These are phyloP conservation scores for Magnusiomyces starmeri DNA, from an alignment of 1,139 yeast genomes.

Conservation along the genomic window DNA sequence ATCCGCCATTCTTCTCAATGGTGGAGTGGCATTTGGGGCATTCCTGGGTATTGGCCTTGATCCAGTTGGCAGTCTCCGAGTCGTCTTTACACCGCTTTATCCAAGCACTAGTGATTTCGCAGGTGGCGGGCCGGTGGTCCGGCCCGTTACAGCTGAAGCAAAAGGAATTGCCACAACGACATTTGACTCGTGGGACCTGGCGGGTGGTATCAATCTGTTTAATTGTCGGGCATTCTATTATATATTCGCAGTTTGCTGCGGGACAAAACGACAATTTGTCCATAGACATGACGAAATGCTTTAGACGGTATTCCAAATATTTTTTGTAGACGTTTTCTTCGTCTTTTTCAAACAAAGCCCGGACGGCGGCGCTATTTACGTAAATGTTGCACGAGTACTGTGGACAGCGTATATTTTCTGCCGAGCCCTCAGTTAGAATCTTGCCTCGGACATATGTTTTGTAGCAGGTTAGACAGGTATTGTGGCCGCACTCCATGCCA, in stretches of 20 bases:
- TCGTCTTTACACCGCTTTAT: slow-evolving; percentile 75
- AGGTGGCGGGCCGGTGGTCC: slow-evolving; percentile 80
- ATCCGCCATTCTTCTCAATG: slow-evolving; percentile 83
- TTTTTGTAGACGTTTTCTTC: slow-evolving; percentile 13
- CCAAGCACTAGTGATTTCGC: slow-evolving; percentile 67
- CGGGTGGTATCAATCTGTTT: slow-evolving; percentile 31
- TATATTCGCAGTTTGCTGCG: slow-evolving; percentile 66
- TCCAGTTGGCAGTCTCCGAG: slow-evolving; percentile 85
- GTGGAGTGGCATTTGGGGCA: slow-evolving; percentile 62
- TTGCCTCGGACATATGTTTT: slow-evolving; percentile 48
- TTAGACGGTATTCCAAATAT: slow-evolving; percentile 29
- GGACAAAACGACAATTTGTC: slow-evolving; percentile 72
- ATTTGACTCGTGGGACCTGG: slow-evolving; percentile 57
- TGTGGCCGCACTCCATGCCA: slow-evolving; percentile 60
- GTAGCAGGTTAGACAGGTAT: slow-evolving; percentile 64
- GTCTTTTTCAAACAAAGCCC: background rate
- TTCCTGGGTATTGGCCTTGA: slow-evolving; percentile 74
- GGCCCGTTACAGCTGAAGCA: slow-evolving; percentile 65
- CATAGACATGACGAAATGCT: slow-evolving; percentile 47
- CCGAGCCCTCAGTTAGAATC: slow-evolving; percentile 44
- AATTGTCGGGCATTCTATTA: slow-evolving; percentile 41
- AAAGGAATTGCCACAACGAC: slow-evolving; percentile 61
- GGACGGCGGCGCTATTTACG: slow-evolving; percentile 5
- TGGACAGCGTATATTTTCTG: slow-evolving; percentile 54
- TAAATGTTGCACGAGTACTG: slow-evolving; percentile 36